Percentiles rank a stretch among this genome's conserved stretches.
phyloP scores from a whole-genome alignment of 1,284 basidiomycete genomes.

The Sporisorium exsertum region DNA sequence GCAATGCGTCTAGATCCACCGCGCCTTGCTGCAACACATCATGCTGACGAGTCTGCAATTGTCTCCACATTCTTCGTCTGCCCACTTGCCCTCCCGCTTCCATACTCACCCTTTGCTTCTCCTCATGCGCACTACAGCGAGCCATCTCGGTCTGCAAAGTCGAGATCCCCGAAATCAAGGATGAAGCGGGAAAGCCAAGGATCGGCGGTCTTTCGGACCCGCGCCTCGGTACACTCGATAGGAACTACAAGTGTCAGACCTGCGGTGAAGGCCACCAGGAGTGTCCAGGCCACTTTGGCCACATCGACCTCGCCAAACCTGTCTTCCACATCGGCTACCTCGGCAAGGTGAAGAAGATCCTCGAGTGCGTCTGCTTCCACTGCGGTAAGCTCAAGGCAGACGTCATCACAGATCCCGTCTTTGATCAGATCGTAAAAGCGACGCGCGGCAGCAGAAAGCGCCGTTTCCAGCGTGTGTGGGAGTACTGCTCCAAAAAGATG shows the following conservation, averaged over 20 bases:
- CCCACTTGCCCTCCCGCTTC: background rate
- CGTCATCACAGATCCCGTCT: conserved; percentile 68
- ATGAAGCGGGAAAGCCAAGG: conserved; percentile 88
- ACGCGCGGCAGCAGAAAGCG: conserved; percentile 63
- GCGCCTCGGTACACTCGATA: conserved; percentile 95
- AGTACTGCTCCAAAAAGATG: conserved; percentile 67
- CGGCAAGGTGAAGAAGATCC: conserved; percentile 98
- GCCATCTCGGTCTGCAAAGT: conserved; percentile 97
- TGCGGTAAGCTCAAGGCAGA: conserved; percentile 98
- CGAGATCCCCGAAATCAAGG: conserved; percentile 97
- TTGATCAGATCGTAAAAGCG: conserved; percentile 59
- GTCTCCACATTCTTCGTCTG: background rate
- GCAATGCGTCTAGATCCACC: conserved; percentile 19
- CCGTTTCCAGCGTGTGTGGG: conserved; percentile 67
- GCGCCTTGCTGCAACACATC: background rate
- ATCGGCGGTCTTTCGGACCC: conserved; percentile 94
- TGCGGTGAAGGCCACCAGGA: conserved; percentile 80
- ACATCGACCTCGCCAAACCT: conserved; percentile 95
- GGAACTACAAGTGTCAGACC: conserved; percentile 99
- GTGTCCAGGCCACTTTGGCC: conserved; percentile 94
- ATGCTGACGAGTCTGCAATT: conserved; percentile 21
- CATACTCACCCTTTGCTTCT: conserved; percentile 5
- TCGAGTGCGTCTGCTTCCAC: conserved; percentile 98
- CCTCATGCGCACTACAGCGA: conserved; percentile 74
- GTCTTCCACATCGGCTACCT: conserved; percentile 98